A percentile compares a stretch with the other conserved stretches of the same genome.
These are phyloP conservation scores for Salix suchowensis DNA, from an alignment of 345 rosid species.

Conservation along the genomic window DNA sequence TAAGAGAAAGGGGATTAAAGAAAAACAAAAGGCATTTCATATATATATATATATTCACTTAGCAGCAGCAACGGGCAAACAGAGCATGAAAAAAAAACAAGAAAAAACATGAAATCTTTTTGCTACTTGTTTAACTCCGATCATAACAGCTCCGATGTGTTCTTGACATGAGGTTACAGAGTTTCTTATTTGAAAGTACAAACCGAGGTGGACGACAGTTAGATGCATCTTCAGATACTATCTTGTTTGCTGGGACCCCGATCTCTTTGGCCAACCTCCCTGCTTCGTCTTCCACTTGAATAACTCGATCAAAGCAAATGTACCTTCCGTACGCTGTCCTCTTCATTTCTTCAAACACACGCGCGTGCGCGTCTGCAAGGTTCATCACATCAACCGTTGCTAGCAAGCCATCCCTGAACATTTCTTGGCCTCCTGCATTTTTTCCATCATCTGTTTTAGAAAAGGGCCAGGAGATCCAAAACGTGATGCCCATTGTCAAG, in stretches of 20 bases:
- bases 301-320: constrained; percentile 60
- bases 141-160: constrained; percentile 36
- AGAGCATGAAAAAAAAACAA: not conserved
- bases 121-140: not conserved
- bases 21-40: too few species aligned
- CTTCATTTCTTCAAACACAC: constrained; percentile 53
- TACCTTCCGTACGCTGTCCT: constrained; percentile 60
- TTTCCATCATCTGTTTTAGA: not conserved
- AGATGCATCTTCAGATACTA: constrained; percentile 26
- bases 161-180: constrained; percentile 48
- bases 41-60: not conserved
- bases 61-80: not conserved
- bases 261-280: constrained; percentile 43
- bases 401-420: constrained; percentile 50
- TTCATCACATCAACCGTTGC: constrained; percentile 59
- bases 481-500: not conserved
- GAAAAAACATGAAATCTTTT: too few species aligned
- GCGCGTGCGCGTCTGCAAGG: constrained; percentile 61
- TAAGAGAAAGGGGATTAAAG: too few species aligned
- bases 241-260: constrained; percentile 49
- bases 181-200: constrained; percentile 50
- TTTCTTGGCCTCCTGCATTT: constrained; percentile 52
- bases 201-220: not conserved
- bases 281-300: constrained; percentile 39
- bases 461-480: not conserved